Evolutionary conservation across 1,284 basidiomycete genomes (phyloP), one percentile per base, ranked within the genome.

Genomic region (Sporisorium iseilematis-ciliati): DNA sequence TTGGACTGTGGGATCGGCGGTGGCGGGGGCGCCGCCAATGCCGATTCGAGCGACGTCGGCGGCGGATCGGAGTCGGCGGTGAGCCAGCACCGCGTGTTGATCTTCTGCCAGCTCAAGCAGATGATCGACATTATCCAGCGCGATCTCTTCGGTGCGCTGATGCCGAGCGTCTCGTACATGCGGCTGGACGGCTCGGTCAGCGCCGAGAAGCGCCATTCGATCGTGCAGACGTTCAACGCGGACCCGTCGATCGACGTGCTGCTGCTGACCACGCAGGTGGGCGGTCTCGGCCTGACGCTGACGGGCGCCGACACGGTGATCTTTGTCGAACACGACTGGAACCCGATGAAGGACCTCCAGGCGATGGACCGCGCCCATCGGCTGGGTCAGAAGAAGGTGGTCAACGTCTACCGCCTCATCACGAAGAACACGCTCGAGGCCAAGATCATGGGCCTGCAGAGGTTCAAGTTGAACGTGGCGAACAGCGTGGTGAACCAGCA

Each of bases 311-410:
- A 99, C 85, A 99, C 97, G 1, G 97, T 99, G 75, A 97, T 99
- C 75, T 99, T 99, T 82, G 94, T 99, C 52, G 97, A 99, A 85
- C 97, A 99, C 85, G 97, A 99, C 85, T 99, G 97, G 97, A 99
- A 99, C 86, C 97, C 97, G 20, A 97, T 97, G 95, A 98, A 98
- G 86, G 97, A 99, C 87, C 87, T 99, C 12, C 97, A 99, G 85
- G 97, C 97, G 7, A 99, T 99, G 97, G 97, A 99, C 85, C 91
- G 97, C 61, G 97, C 97, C 1, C 97, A 99, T 87, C 92, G 97
- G 61, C 91, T 99, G 31, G 97, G 97, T 4, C 97, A 99, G 87
- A 99, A 97, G 88, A 95, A 95, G 86, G 95, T 98, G 16, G 97
- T 99, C 49, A 99, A 98, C 81, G 97, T 99, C 5, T 99, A 99